Evolutionary conservation across 441 rosid species (phyloP).

Genomic region (Populus hybrid): DNA sequence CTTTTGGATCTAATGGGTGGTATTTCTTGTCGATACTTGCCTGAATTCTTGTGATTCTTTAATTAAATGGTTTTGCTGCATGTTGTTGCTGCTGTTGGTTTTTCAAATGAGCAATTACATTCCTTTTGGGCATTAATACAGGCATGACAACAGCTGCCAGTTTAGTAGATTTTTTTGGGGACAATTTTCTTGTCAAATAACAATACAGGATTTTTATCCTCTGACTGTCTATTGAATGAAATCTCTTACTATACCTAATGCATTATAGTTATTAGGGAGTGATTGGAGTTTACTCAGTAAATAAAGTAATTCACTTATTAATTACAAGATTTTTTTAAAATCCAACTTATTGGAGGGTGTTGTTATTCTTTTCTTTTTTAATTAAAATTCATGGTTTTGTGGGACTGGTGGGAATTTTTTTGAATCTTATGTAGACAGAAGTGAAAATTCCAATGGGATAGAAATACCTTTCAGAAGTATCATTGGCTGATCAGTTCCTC

Average conservation of each 20-base stretch:
- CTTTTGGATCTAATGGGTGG: neutral
- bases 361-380: neutral
- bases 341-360: neutral
- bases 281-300: neutral
- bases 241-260: neutral
- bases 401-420: neutral
- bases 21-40: conserved; percentile 11
- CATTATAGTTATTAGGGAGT: neutral
- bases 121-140: neutral
- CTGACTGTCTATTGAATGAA: neutral
- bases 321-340: neutral
- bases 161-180: neutral
- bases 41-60: conserved; percentile 2
- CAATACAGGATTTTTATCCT: neutral
- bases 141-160: neutral
- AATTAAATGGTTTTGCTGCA: neutral
- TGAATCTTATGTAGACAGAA: neutral
- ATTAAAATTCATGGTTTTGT: neutral
- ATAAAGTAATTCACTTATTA: neutral
- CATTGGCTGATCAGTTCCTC: neutral
- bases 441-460: neutral
- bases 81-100: neutral
- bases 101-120: neutral
- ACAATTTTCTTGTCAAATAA: neutral
- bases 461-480: neutral